A percentile compares a stretch with the other conserved stretches of the same genome.
Conservation (phyloP, 805 yeast genomes). For the Candida sithepensis region DNA sequence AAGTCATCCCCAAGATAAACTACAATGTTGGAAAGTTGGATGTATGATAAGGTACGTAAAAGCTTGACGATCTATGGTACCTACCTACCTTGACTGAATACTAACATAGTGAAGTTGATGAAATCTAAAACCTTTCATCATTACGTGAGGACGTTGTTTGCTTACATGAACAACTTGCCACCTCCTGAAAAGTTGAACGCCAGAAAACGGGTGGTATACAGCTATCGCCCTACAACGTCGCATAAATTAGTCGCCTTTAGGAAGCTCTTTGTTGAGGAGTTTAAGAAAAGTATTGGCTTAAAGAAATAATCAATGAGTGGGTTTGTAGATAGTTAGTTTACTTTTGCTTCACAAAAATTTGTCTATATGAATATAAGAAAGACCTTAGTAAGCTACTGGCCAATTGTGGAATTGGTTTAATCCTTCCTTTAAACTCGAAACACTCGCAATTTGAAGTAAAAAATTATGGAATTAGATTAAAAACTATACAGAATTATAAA, state of each 20-base stretch:
- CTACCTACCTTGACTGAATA: too few relatives aligned
- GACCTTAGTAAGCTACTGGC: too few relatives aligned
- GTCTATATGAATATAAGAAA: too few relatives aligned
- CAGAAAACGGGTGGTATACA: slow-evolving; percentile 7
- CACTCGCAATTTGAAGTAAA: too few relatives aligned
- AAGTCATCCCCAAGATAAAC: too few relatives aligned
- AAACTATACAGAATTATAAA: background rate
- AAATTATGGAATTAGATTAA: slow-evolving; percentile 1
- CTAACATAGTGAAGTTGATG: slow-evolving; percentile 34
- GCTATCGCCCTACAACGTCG: slow-evolving; percentile 41
- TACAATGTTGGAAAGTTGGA: background rate
- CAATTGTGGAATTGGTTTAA: too few relatives aligned
- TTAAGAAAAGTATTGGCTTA: slow-evolving; percentile 52
- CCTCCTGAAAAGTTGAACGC: slow-evolving; percentile 35
- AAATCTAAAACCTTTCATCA: slow-evolving; percentile 56
- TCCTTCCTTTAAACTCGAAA: too few relatives aligned
- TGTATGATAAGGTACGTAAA: background rate
- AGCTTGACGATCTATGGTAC: too few relatives aligned
- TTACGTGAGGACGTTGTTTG: slow-evolving; percentile 61
- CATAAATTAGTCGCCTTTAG: slow-evolving; percentile 64
- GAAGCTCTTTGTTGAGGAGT: slow-evolving; percentile 56
- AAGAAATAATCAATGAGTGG: slow-evolving; percentile 14
- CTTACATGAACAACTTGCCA: slow-evolving; percentile 58
- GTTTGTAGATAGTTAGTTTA: background rate
- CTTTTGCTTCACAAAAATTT: background rate